Conservation (phyloP, 805 yeast genomes). For the Wickerhamiella spandovensis region DNA sequence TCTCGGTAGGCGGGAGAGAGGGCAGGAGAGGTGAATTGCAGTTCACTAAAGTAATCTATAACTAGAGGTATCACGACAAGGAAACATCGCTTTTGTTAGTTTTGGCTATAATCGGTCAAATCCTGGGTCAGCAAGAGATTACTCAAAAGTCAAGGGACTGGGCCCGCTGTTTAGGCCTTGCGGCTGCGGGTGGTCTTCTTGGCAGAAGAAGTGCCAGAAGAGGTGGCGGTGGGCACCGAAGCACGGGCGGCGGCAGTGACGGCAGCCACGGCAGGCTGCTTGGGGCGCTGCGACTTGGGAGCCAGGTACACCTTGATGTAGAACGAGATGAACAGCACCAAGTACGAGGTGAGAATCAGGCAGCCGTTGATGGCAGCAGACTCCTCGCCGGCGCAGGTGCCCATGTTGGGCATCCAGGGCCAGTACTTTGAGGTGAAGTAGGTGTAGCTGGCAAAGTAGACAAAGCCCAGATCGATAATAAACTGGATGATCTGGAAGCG, state of each 20-base stretch:
- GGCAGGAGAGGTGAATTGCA: no score
- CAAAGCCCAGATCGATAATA: conserved; percentile 74
- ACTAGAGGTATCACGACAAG: no score
- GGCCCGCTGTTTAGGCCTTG: conserved; percentile 6
- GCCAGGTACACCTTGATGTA: conserved; percentile 73
- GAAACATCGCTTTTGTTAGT: no score
- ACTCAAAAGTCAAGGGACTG: not conserved
- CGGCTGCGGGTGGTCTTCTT: conserved; percentile 16
- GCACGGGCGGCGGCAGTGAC: conserved; percentile 3
- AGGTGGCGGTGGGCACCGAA: conserved; percentile 2
- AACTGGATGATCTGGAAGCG: conserved; percentile 91
- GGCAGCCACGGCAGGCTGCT: conserved; percentile 9
- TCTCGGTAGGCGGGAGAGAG: no score
- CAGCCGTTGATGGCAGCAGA: conserved; percentile 89
- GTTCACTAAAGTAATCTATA: no score
- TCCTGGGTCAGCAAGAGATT: no score
- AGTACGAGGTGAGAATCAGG: conserved; percentile 72
- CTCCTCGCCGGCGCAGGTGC: conserved; percentile 86
- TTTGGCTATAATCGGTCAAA: no score
- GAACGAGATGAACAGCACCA: conserved; percentile 82
- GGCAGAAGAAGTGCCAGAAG: not conserved
- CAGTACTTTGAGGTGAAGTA: conserved; percentile 67
- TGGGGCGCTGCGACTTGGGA: conserved; percentile 13
- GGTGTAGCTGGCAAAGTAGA: conserved; percentile 88
- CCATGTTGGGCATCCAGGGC: conserved; percentile 55